phyloP scores from a whole-genome alignment of 208 protist genomes.

The Crithidia bombi region DNA sequence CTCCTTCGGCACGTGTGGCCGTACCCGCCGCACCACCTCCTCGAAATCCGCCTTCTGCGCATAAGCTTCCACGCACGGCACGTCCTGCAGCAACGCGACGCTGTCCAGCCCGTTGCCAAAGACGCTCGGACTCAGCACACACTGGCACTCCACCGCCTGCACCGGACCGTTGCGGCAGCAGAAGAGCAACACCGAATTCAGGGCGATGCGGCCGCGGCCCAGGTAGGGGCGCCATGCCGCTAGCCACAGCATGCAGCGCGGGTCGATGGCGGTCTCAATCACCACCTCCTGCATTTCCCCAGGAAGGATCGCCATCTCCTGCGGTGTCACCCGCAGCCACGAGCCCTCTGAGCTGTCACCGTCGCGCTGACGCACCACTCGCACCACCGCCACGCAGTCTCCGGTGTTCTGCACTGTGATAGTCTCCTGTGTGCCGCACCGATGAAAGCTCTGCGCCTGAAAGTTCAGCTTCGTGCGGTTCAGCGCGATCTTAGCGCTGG shows the following conservation, averaged over 20 bases:
- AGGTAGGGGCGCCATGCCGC: slow-evolving; percentile 65
- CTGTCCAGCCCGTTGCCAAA: slow-evolving; percentile 85
- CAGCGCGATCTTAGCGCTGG: slow-evolving; percentile 52
- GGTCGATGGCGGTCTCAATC: slow-evolving; percentile 67
- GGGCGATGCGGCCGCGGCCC: slow-evolving; percentile 42
- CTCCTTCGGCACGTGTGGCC: slow-evolving; percentile 88
- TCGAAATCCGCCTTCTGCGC: slow-evolving; percentile 42
- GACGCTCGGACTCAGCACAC: slow-evolving; percentile 70
- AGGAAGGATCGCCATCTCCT: slow-evolving; percentile 67
- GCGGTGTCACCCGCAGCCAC: slow-evolving; percentile 78
- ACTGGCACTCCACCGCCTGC: slow-evolving; percentile 67
- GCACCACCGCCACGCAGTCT: slow-evolving; percentile 68
- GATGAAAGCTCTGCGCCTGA: slow-evolving; percentile 63
- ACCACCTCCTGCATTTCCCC: slow-evolving; percentile 65
- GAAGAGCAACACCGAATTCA: slow-evolving; percentile 63
- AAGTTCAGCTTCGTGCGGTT: slow-evolving; percentile 56
- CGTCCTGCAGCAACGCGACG: slow-evolving; percentile 56
- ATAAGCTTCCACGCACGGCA: slow-evolving; percentile 71
- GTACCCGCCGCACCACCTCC: slow-evolving; percentile 35
- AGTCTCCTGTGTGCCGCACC: slow-evolving; percentile 38
- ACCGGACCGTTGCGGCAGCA: slow-evolving; percentile 63
- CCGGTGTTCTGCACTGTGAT: slow-evolving; percentile 73
- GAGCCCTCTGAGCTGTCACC: slow-evolving; percentile 51
- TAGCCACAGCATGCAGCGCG: slow-evolving; percentile 68
- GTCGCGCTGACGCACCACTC: slow-evolving; percentile 57